Base-by-base conservation (phyloP, 225 moss, liverwort and hornwort species). In the Marchantia polymorpha region DNA sequence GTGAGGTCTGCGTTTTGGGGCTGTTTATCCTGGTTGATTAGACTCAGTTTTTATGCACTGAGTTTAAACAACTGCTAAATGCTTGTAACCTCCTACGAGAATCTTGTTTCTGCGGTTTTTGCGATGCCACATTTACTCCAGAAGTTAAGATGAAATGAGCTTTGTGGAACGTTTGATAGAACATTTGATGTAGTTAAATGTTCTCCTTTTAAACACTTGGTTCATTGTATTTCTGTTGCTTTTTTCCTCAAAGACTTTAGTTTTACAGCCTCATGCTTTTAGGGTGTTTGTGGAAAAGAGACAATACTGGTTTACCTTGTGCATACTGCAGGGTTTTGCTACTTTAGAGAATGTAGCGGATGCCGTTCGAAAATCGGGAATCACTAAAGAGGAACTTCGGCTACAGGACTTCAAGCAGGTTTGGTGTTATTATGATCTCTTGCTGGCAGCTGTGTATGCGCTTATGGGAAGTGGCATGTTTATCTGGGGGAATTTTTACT, bases 381-480 rank as follows among this genome's bases (percentile, higher is more conserved):
- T 99, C 23, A 93, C 91, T 0, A 86, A 90, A 83, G 97, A 93
- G 65, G 93, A 95, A 83, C 82, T 95, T 75, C 90, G 94, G 46
- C 88, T 99, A 81, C 95, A 94, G 85, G 97, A 99, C 82, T 95
- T 93, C 81, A 95, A 99, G 86, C 94, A 94, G 92, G 96, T 93
- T 70, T 3, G 60, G 8, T 72, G 49, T 55, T 12, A 7, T 1
- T 54, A 4, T 51, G 7, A 16, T 7, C n/a, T 49, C 4, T 80
- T 52, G 64, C 29, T n/a, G 10, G 59, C 29, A 63, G 70, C 73
- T 73, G 6, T 31, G 17, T 58, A 58, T 46, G 19, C 11, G 19
- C 59, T 75, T 22, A 59, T 46, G 26, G 7, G 54, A 52, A 52
- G 67, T 7, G 56, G 26, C 12, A 51, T 15, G 9, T 30, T 7